Evolutionary conservation across 2,329 filamentous ascomycete species (phyloP).

Genomic region (Colletotrichum incanum): DNA sequence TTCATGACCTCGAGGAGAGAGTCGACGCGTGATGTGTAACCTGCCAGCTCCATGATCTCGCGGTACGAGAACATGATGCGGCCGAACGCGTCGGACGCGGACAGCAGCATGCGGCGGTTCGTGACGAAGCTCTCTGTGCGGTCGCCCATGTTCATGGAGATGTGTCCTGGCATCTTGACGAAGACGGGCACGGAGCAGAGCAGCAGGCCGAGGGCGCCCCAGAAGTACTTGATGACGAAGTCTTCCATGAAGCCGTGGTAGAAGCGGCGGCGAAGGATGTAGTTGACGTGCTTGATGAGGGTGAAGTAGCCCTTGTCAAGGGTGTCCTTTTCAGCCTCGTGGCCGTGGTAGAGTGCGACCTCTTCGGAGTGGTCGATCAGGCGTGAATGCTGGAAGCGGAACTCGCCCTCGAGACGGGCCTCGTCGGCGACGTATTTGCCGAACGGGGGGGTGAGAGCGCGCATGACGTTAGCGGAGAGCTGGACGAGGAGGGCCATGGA

Average conservation of each 20-base stretch:
- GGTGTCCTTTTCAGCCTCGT: conserved; percentile 95
- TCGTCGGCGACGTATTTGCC: conserved; percentile 98
- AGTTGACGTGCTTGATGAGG: conserved; percentile 98
- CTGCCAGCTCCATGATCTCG: conserved; percentile 95
- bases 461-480: conserved; percentile 92
- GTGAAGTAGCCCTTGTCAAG: conserved; percentile 99
- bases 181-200: conserved; percentile 97
- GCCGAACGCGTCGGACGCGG: conserved; percentile 95
- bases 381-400: conserved; percentile 93
- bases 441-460: conserved; percentile 93
- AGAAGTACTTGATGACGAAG: conserved; percentile 99
- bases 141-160: conserved; percentile 78
- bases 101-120: conserved; percentile 91
- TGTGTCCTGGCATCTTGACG: conserved; percentile 86
- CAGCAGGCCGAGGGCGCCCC: conserved; percentile 92
- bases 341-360: conserved; percentile 90
- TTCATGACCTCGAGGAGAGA: conserved; percentile 94
- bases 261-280: conserved; percentile 89
- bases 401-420: conserved; percentile 93
- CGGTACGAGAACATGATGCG: conserved; percentile 98
- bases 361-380: conserved; percentile 98
- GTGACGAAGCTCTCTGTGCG: conserved; percentile 88
- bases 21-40: conserved; percentile 93
- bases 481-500: conserved; percentile 97
- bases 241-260: conserved; percentile 99